Evolutionary conservation across 805 yeast genomes (phyloP).

Genomic region (Candida rishiriensis): DNA sequence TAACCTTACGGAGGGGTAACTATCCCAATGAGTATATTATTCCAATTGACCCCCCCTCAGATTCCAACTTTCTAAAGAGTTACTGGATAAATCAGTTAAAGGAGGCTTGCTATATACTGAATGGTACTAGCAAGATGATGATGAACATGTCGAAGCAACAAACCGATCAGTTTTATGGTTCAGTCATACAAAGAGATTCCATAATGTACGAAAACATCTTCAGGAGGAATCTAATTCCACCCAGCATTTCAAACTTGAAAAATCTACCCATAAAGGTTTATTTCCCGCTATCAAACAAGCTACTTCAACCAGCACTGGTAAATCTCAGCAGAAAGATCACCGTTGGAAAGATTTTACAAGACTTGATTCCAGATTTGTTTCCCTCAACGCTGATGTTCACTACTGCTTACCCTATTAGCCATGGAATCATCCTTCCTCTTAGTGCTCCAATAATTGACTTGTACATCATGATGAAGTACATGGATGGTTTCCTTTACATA

Average conservation of each 20-base stretch:
- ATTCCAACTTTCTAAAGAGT: conserved; percentile 33
- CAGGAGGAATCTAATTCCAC: conserved; percentile 24
- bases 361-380: conserved; percentile 42
- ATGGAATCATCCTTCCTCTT: conserved; percentile 51
- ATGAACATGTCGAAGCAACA: conserved; percentile 69
- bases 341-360: conserved; percentile 37
- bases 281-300: conserved; percentile 33
- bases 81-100: conserved; percentile 77
- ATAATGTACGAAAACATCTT: conserved; percentile 18
- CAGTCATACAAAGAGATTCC: conserved; percentile 27
- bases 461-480: conserved; percentile 39
- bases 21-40: conserved; percentile 44
- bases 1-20: conserved; percentile 37
- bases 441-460: conserved; percentile 42
- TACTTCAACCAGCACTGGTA: conserved; percentile 30
- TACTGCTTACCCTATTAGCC: conserved; percentile 42
- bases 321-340: conserved; percentile 19
- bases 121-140: conserved; percentile 76
- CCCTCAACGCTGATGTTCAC: conserved; percentile 34
- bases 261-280: conserved; percentile 48
- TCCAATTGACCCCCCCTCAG: conserved; percentile 23
- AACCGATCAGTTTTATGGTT: conserved; percentile 52
- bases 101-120: conserved; percentile 70
- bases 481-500: conserved; percentile 67
- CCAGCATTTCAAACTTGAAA: conserved; percentile 20